These are phyloP conservation scores for Vishniacozyma victoriae DNA, from an alignment of 768 basidiomycete genomes.

Conservation along the genomic window DNA sequence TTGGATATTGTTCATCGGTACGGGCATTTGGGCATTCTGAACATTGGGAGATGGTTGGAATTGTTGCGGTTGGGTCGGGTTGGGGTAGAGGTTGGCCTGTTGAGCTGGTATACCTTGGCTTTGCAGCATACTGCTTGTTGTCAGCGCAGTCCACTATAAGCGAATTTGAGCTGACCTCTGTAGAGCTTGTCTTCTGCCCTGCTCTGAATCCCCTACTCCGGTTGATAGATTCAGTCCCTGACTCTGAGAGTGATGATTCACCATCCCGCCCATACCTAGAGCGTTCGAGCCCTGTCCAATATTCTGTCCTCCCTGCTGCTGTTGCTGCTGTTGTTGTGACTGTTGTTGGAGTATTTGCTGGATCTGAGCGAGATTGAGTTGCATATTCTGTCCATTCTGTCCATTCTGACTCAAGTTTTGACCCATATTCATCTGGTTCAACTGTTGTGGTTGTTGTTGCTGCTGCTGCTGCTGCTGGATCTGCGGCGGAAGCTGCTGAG, in stretches of 20 bases:
- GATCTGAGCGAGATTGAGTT: background rate
- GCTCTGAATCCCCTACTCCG: constrained; percentile 8
- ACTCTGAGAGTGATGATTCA: constrained; percentile 20
- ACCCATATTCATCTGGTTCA: constrained; percentile 2
- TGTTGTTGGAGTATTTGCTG: constrained; percentile 1
- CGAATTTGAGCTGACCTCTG: constrained; percentile 20
- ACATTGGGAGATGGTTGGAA: too few species aligned
- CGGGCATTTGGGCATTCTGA: too few species aligned
- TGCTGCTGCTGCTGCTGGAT: background rate
- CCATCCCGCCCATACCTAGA: too few species aligned
- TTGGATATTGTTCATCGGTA: too few species aligned
- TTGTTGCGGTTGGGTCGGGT: constrained; percentile 1
- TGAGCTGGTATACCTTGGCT: background rate
- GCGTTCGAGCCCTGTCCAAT: too few species aligned
- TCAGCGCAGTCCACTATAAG: background rate
- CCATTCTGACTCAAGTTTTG: too few species aligned
- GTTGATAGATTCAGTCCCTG: background rate
- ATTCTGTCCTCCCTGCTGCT: background rate
- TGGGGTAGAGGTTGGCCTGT: background rate
- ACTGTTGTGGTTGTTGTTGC: constrained; percentile 6
- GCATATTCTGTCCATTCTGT: constrained; percentile 2
- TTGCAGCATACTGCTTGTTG: constrained; percentile 23
- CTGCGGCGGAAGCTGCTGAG: background rate
- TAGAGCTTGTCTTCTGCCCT: constrained; percentile 16
- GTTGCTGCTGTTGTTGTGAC: background rate